phyloP scores from a whole-genome alignment of 257 asterid species.

The Solanum piurae region DNA sequence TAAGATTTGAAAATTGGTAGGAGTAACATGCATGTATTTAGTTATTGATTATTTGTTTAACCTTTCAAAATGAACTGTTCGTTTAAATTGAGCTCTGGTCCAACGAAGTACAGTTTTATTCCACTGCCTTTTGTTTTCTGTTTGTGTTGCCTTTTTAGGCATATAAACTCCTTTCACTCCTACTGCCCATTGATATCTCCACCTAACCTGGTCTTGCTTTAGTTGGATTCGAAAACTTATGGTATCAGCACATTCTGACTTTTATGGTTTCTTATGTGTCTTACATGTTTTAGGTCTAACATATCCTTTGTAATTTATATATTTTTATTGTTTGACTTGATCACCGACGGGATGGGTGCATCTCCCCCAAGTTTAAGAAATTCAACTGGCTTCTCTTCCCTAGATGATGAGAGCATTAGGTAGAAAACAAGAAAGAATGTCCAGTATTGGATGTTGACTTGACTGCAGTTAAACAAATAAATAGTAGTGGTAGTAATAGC shows the following conservation, averaged over 20 bases:
- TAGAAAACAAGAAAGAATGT: background rate
- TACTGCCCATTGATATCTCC: background rate
- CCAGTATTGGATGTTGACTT: background rate
- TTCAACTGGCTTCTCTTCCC: background rate
- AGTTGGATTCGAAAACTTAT: background rate
- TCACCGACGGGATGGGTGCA: background rate
- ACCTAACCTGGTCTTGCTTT: background rate
- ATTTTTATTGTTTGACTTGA: background rate
- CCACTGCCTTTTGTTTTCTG: background rate
- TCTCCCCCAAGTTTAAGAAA: background rate
- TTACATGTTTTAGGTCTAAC: background rate
- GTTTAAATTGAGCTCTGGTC: background rate
- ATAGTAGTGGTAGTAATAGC: background rate
- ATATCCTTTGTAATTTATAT: background rate
- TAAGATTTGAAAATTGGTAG: constrained; percentile 5
- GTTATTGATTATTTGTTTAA: background rate
- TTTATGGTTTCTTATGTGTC: background rate
- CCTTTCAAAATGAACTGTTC: background rate
- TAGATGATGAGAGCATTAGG: background rate
- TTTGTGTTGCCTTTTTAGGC: background rate
- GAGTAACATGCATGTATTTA: background rate
- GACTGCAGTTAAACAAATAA: background rate
- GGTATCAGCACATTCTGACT: background rate
- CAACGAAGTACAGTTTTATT: background rate
- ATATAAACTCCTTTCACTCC: background rate